Conservation (phyloP, 208 protist genomes). For the Leptomonas pyrrhocoris region DNA sequence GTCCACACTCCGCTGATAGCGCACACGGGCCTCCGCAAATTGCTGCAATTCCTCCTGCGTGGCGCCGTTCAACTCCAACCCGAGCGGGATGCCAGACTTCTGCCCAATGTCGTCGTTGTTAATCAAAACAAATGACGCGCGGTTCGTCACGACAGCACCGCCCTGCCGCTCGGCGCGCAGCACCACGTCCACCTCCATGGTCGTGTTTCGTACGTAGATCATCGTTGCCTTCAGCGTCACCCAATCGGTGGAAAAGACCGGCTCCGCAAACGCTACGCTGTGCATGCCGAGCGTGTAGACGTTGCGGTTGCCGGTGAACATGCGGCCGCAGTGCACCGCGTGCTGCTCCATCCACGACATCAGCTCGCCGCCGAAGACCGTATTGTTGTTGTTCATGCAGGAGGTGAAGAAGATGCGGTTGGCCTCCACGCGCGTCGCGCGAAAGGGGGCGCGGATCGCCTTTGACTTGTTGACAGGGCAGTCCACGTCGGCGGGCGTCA, state of each 20-base stretch:
- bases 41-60: constrained; percentile 74
- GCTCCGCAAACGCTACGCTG: constrained; percentile 85
- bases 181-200: constrained; percentile 90
- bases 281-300: constrained; percentile 92
- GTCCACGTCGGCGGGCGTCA: constrained; percentile 57
- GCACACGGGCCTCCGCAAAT: constrained; percentile 66
- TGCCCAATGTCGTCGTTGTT: constrained; percentile 89
- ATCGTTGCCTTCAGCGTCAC: constrained; percentile 83
- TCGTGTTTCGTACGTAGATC: constrained; percentile 90
- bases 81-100: constrained; percentile 67
- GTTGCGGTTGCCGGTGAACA: constrained; percentile 88
- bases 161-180: constrained; percentile 69
- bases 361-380: constrained; percentile 92
- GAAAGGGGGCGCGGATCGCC: constrained; percentile 57
- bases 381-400: constrained; percentile 93
- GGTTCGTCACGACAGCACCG: constrained; percentile 71
- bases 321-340: constrained; percentile 85
- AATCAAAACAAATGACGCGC: constrained; percentile 85
- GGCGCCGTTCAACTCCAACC: constrained; percentile 65
- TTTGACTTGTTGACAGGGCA: constrained; percentile 70
- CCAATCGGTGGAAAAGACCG: constrained; percentile 87
- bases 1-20: constrained; percentile 56
- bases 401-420: constrained; percentile 90
- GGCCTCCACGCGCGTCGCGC: constrained; percentile 50
- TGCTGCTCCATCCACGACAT: constrained; percentile 93